phyloP scores from a whole-genome alignment of 2,329 filamentous ascomycete species.

The Hymenoscyphus repandus region DNA sequence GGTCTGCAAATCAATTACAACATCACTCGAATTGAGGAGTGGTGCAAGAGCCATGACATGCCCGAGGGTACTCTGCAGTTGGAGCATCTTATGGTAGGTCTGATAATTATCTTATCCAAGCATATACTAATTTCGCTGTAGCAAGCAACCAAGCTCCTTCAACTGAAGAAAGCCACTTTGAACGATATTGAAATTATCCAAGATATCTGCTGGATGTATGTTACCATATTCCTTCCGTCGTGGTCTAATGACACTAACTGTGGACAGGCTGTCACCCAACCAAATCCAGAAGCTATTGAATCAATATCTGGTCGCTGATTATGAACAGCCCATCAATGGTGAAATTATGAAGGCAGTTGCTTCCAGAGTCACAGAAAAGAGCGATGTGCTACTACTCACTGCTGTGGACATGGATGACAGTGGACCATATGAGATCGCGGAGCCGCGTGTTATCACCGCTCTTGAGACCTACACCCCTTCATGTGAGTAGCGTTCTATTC shows the following conservation, averaged over 20 bases:
- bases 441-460: slow-evolving; percentile 91
- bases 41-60: slow-evolving; percentile 99
- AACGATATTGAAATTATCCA: slow-evolving; percentile 99
- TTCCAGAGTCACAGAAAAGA: slow-evolving; percentile 95
- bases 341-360: slow-evolving; percentile 99
- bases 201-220: slow-evolving; percentile 99
- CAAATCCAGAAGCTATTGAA: slow-evolving; percentile 99
- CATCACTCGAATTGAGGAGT: slow-evolving; percentile 98
- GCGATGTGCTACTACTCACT: slow-evolving; percentile 85
- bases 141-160: slow-evolving; percentile 97
- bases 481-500: slow-evolving; percentile 55
- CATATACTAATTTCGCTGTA: slow-evolving; percentile 32
- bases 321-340: slow-evolving; percentile 98
- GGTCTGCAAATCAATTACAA: slow-evolving; percentile 99
- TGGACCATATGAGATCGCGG: slow-evolving; percentile 96
- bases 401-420: slow-evolving; percentile 99
- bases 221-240: slow-evolving; percentile 22
- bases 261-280: slow-evolving; percentile 80
- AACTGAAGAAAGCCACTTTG: slow-evolving; percentile 96
- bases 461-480: slow-evolving; percentile 97
- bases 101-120: background rate
- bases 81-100: slow-evolving; percentile 87
- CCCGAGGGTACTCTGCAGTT: slow-evolving; percentile 95
- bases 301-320: slow-evolving; percentile 97
- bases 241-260: slow-evolving; percentile 6